Percentiles rank a stretch among this genome's conserved stretches.
These are phyloP conservation scores for Clitoria ternatea DNA, from an alignment of 306 rosid genomes.

Conservation along the genomic window DNA sequence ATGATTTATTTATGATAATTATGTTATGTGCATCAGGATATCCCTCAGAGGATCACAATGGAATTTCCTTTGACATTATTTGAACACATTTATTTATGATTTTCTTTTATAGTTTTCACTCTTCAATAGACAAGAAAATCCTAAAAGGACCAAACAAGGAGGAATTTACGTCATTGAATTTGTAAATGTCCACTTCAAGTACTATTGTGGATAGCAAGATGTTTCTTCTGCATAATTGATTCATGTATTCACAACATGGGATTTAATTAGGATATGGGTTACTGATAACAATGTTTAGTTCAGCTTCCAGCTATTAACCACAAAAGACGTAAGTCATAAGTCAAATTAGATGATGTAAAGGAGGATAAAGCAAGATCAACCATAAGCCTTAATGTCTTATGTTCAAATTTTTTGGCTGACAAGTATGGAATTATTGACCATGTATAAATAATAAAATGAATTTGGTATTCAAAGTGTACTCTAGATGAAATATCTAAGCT, in stretches of 20 bases:
- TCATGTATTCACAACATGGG: background rate
- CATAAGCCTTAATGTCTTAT: background rate
- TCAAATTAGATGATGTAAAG: background rate
- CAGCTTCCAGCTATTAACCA: background rate
- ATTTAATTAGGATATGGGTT: background rate
- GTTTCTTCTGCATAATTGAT: constrained; percentile 8
- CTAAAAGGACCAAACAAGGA: background rate
- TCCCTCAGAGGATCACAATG: background rate
- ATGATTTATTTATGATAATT: background rate
- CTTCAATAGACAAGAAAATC: background rate
- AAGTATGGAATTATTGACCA: background rate
- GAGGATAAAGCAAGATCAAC: background rate
- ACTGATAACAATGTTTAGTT: background rate
- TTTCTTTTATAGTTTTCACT: background rate
- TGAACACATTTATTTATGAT: background rate
- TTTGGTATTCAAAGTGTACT: background rate
- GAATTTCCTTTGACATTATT: constrained; percentile 3
- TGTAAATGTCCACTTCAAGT: background rate
- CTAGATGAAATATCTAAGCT: background rate
- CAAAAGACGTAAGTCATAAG: background rate
- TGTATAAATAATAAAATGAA: background rate
- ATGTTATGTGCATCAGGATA: background rate
- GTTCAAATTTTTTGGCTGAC: background rate
- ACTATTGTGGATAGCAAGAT: background rate
- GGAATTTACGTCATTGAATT: background rate